phyloP scores from a whole-genome alignment of 2,329 filamentous ascomycete genomes.

The Sporothrix euskadiensis region DNA sequence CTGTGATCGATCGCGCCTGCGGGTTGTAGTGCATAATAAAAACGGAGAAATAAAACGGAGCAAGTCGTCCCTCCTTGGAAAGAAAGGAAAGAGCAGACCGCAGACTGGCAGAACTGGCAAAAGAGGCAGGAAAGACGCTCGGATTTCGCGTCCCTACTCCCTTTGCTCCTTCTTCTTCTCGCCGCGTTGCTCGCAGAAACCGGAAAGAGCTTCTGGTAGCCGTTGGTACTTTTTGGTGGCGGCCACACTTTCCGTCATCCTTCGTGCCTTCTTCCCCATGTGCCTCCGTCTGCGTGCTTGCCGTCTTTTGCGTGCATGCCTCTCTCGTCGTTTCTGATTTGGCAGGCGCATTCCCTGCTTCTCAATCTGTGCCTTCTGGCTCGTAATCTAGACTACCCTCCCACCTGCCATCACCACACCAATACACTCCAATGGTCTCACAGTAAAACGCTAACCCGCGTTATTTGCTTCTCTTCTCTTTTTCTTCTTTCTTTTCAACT shows the following conservation, averaged over 20 bases:
- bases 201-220: constrained; percentile 11
- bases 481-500: too few relatives aligned
- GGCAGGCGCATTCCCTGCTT: not conserved
- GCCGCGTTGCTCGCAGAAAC: constrained; percentile 24
- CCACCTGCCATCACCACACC: not conserved
- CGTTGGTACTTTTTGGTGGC: constrained; percentile 1
- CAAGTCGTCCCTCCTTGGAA: not conserved
- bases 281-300: not conserved
- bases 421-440: not conserved
- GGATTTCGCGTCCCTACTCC: not conserved
- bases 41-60: constrained; percentile 13
- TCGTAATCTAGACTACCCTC: constrained; percentile 12
- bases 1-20: constrained; percentile 8
- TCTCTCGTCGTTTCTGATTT: not conserved
- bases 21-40: constrained; percentile 3
- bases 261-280: not conserved
- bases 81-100: not conserved
- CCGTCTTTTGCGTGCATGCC: not conserved
- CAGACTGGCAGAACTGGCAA: too few relatives aligned
- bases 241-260: constrained; percentile 11
- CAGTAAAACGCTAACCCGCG: not conserved
- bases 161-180: not conserved
- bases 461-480: not conserved
- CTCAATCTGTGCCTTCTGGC: not conserved
- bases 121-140: not conserved